Evolutionary conservation across 371 early-diverging fungal genomes (phyloP).

Genomic region (Apophysomyces variabilis): DNA sequence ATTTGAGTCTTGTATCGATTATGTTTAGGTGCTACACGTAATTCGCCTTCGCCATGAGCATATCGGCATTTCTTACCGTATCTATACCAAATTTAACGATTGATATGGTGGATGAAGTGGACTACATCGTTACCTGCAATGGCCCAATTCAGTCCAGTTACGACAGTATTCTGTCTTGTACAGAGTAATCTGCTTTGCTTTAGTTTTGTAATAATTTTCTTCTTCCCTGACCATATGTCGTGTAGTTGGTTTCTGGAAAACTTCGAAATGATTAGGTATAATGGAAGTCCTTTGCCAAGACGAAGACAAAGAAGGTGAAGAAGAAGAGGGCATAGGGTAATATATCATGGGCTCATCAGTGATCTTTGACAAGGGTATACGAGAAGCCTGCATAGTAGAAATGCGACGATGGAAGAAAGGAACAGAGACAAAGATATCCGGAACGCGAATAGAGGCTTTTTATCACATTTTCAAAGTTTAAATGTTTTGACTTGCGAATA

Average conservation of each 20-base stretch:
- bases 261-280: not conserved
- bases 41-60: constrained; percentile 88
- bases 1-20: constrained; percentile 94
- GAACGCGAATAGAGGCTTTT: not conserved
- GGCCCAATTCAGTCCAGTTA: constrained; percentile 84
- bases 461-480: constrained; percentile 1
- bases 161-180: constrained; percentile 98
- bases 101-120: not conserved
- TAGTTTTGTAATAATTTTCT: constrained; percentile 9
- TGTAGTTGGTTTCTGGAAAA: not conserved
- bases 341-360: not conserved
- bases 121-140: constrained; percentile 69
- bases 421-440: not conserved
- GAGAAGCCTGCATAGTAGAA: not conserved
- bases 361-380: not conserved
- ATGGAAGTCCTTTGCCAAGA: not conserved
- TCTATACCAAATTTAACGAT: constrained; percentile 24
- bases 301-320: not conserved
- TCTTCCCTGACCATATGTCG: not conserved
- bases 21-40: constrained; percentile 85
- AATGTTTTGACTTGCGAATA: constrained; percentile 5
- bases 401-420: not conserved
- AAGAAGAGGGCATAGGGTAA: not conserved
- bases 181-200: constrained; percentile 64
- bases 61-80: constrained; percentile 97